Conservation (phyloP, 164 flowering plant species). For the Umbilicus rupestris region DNA sequence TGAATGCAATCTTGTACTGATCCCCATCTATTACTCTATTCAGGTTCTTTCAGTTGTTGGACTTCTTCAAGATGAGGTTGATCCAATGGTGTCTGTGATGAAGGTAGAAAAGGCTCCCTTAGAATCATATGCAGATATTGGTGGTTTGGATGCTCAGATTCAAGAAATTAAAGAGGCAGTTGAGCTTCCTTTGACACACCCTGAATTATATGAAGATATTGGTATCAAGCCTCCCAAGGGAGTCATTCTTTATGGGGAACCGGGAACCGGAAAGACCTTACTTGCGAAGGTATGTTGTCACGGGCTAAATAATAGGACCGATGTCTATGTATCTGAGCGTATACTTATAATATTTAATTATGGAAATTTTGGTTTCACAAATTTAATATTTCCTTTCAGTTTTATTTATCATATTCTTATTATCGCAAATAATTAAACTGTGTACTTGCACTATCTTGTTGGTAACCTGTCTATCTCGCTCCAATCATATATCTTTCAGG, state of each 20-base stretch:
- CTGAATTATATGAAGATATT: slow-evolving; percentile 36
- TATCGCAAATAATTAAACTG: too few relatives aligned
- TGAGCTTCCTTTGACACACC: slow-evolving; percentile 44
- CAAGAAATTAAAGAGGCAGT: slow-evolving; percentile 42
- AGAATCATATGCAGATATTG: slow-evolving; percentile 41
- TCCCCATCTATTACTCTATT: not conserved
- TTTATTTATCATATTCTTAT: too few relatives aligned
- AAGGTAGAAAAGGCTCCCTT: slow-evolving; percentile 59
- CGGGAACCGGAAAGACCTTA: slow-evolving; percentile 82
- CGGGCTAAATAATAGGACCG: too few relatives aligned
- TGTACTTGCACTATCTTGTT: too few relatives aligned
- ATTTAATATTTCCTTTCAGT: too few relatives aligned
- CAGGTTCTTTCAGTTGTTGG: slow-evolving; percentile 82
- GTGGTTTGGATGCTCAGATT: slow-evolving; percentile 39
- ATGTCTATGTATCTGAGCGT: too few relatives aligned
- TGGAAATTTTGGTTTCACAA: too few relatives aligned
- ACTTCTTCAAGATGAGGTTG: slow-evolving; percentile 79
- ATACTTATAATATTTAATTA: too few relatives aligned
- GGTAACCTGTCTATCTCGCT: too few relatives aligned
- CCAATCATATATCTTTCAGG: too few relatives aligned
- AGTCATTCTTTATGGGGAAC: slow-evolving; percentile 76
- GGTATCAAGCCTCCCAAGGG: slow-evolving; percentile 84
- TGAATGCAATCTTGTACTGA: too few relatives aligned
- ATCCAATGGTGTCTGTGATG: slow-evolving; percentile 86
- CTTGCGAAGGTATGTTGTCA: slow-evolving; percentile 58